Evolutionary conservation across 352 stramenopile species (phyloP), one percentile per base, ranked within the genome.

Genomic region (Globisporangium emineosum): DNA sequence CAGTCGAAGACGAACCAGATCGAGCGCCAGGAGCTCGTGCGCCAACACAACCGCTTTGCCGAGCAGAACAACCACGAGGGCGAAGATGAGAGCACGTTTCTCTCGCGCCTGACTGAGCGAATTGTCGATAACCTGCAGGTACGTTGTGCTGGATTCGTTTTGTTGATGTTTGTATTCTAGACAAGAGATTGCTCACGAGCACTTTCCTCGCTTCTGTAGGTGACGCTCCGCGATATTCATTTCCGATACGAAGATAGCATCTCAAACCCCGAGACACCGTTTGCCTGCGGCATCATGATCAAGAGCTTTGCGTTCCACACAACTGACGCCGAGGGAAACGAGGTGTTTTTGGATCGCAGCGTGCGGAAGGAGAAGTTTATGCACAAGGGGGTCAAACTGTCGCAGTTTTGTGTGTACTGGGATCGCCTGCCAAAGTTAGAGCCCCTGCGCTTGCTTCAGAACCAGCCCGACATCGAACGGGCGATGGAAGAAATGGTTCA

Each of bases 61-160:
- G 66, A 70, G 12, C 69, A 67, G 23, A 72, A 86, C 51, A 71
- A 70, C 57, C 40, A 66, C 10, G 61, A 73, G 17, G 56, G 63
- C 2, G 80, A 91, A 52, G 84, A 93, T 59, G 86, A 95, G 64
- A 77, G 81, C 50, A 93, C 83, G 9, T 95, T 95, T 53, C 69
- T 93, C 19, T 91, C 83, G 37, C 80, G 86, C 30, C 67, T 95
- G 6, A 90, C 84, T 29, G 73, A 75, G 45, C 76, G 83, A 15
- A 95, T 95, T 47, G 76, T 93, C 33, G 83, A 89, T 67, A 93
- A 95, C 47, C 57, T 95, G 13, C 78, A 91, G 67, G 60, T 66
- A 43, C 19, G 35, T 47, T 27, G 30, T 43, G 6, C 12, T 55
- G 2, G 40, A n/a, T 4, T 19, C 0, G 5, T 43, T 27, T 5